phyloP scores from a whole-genome alignment of 305 asterid genomes.

The Petunia hybrid region DNA sequence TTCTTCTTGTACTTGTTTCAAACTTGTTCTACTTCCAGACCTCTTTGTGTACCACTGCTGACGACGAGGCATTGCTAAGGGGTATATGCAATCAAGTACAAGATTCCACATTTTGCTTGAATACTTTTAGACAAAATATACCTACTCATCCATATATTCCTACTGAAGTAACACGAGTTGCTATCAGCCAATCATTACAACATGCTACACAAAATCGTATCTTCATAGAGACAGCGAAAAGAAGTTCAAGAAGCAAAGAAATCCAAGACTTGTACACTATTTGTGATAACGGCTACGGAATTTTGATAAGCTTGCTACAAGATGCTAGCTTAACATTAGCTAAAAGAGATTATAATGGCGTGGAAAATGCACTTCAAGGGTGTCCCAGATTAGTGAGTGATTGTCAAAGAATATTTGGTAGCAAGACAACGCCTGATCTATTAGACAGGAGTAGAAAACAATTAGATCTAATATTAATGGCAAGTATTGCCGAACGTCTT shows the following conservation, averaged over 20 bases:
- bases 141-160: slow-evolving; percentile 20
- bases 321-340: background rate
- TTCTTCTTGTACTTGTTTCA: background rate
- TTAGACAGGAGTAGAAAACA: background rate
- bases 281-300: background rate
- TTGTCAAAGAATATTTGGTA: background rate
- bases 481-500: background rate
- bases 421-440: background rate
- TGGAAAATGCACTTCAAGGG: background rate
- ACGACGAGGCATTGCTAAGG: background rate
- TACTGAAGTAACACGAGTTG: background rate
- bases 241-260: background rate
- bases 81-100: slow-evolving; percentile 19
- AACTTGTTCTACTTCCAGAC: background rate
- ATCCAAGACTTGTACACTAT: background rate
- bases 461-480: slow-evolving; percentile 4
- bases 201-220: background rate
- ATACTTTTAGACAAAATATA: background rate
- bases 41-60: background rate
- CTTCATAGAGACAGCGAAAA: background rate
- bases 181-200: background rate
- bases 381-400: background rate
- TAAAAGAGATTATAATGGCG: background rate
- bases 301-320: background rate
- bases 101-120: background rate